Conservation (phyloP, 1,284 basidiomycete species). For the Ustilago tritici region DNA sequence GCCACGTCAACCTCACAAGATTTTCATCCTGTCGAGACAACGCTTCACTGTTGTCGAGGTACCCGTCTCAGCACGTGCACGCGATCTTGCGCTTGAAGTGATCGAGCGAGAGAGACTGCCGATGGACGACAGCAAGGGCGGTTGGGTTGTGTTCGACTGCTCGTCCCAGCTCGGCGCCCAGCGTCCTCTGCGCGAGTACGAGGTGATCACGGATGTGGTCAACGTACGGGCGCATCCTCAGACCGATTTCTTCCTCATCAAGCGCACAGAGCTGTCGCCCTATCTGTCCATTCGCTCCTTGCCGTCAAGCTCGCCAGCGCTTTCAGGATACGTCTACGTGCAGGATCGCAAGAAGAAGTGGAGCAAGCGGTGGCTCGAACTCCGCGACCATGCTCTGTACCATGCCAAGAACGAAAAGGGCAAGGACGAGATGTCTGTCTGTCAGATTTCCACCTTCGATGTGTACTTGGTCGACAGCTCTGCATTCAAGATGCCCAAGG, state of each 20-base stretch:
- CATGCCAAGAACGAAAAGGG: constrained; percentile 67
- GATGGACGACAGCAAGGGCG: constrained; percentile 53
- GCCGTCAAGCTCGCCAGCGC: constrained; percentile 54
- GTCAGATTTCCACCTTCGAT: constrained; percentile 63
- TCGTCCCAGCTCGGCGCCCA: constrained; percentile 61
- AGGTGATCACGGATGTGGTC: constrained; percentile 60
- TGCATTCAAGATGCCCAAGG: constrained; percentile 59
- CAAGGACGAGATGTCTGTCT: constrained; percentile 62
- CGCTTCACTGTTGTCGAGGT: constrained; percentile 53
- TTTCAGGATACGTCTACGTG: constrained; percentile 65
- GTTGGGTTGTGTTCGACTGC: constrained; percentile 66
- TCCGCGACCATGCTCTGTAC: constrained; percentile 65
- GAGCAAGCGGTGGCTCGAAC: constrained; percentile 67
- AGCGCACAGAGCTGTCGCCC: constrained; percentile 59
- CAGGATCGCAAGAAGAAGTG: constrained; percentile 64
- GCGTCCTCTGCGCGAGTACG: constrained; percentile 67
- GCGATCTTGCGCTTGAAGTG: constrained; percentile 55
- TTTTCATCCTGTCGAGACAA: constrained; percentile 59
- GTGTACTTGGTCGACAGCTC: constrained; percentile 61
- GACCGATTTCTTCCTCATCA: constrained; percentile 62
- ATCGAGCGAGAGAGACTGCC: constrained; percentile 54
- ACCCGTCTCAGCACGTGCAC: constrained; percentile 51
- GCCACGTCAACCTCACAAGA: constrained; percentile 44
- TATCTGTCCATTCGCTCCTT: constrained; percentile 57
- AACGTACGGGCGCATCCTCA: constrained; percentile 44